Base-by-base conservation (phyloP, 148 eudicot genomes). In the Pharnaceum exiguum region DNA sequence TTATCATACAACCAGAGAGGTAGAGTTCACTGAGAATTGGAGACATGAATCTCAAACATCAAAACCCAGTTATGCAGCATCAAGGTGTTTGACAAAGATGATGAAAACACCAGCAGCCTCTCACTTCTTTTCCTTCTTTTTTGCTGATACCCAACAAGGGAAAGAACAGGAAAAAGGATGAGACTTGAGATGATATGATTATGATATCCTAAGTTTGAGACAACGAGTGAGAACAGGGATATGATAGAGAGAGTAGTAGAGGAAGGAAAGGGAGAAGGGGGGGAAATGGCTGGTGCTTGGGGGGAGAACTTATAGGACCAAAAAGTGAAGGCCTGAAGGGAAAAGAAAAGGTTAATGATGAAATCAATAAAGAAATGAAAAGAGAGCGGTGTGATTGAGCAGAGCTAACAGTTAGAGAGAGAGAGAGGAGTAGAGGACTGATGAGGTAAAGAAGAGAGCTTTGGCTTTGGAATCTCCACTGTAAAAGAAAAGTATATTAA, bases 41-140 rank as follows among this genome's bases (percentile, higher is more conserved):
- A 85, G 87, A 80, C 96, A 89, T 89, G 72, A 82, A 89, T 70
- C 55, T 88, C 96, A 76, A 74, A 88, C 86, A 80, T 82, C 61
- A 84, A 79, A 28, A 82, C 74, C 75, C 72, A 66, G n/a, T 37
- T 18, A 27, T 64, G 72, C 51, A 71, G 74, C 96, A 85, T 89
- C 26, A 82, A 80, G 68, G 56, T 57, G 10, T 51, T 70, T 35
- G 12, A 5, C 36, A 22, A 22, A 26, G 15, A 38, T 1, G 12
- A n/a, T 59, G 12, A 24, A 1, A 48, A 23, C 7, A 27, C 29
- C 50, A 36, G 26, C 53, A 46, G 52, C 10, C 26, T 45, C 37
- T 19, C 31, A 22, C 27, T 33, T 10, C 56, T 55, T 55, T 33
- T 46, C 8, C 12, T 35, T 12, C 12, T 35, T 35, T 35, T 35